phyloP scores from a whole-genome alignment of 2,329 filamentous ascomycete species.

The Macrophomina phaseolina region DNA sequence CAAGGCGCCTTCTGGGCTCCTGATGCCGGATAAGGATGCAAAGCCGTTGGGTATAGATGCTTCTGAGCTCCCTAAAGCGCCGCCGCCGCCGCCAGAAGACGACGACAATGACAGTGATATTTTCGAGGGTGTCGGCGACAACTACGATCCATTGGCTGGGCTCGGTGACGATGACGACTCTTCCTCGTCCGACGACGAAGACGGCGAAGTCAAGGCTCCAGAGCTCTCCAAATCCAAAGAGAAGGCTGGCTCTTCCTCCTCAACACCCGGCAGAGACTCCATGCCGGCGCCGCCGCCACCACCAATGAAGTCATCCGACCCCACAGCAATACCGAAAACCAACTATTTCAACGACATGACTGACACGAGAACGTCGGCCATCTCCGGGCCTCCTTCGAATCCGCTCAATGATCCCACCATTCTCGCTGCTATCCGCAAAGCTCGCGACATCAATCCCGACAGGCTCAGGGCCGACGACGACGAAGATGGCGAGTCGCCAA shows the following conservation, averaged over 20 bases:
- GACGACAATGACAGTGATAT: slow-evolving; percentile 65
- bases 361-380: slow-evolving; percentile 33
- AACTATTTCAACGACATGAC: slow-evolving; percentile 28
- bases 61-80: slow-evolving; percentile 37
- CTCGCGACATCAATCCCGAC: slow-evolving; percentile 70
- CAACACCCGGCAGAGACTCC: slow-evolving; percentile 23
- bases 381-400: slow-evolving; percentile 38
- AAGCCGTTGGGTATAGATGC: slow-evolving; percentile 59
- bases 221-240: slow-evolving; percentile 25
- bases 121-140: slow-evolving; percentile 64
- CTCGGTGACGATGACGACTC: slow-evolving; percentile 51
- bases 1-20: slow-evolving; percentile 41
- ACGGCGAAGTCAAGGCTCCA: slow-evolving; percentile 26
- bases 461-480: slow-evolving; percentile 46
- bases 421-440: slow-evolving; percentile 81
- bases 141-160: slow-evolving; percentile 65
- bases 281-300: slow-evolving; percentile 22
- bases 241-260: neutral
- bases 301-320: slow-evolving; percentile 9
- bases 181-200: slow-evolving; percentile 48
- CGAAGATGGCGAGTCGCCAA: slow-evolving; percentile 48
- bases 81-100: slow-evolving; percentile 38
- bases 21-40: slow-evolving; percentile 51
- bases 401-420: slow-evolving; percentile 50
- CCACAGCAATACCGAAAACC: slow-evolving; percentile 14